A percentile compares a stretch with the other conserved stretches of the same genome.
Conservation (phyloP, 306 rosid genomes). For the Prunus salicina region DNA sequence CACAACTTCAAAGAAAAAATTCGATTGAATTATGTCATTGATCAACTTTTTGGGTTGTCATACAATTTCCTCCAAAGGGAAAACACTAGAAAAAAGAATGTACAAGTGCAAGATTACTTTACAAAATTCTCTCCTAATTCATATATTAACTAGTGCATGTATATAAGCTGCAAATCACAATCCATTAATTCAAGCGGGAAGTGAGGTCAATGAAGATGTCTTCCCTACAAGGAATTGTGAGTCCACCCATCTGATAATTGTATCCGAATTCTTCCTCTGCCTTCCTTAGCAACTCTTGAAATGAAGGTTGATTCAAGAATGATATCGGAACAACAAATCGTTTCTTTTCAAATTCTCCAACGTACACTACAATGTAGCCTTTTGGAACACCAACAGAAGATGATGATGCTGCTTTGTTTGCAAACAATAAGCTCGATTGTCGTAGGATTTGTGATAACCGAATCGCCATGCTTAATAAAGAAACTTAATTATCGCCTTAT, state of each 20-base stretch:
- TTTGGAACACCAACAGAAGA: constrained; percentile 32
- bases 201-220: constrained; percentile 20
- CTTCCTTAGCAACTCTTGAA: constrained; percentile 25
- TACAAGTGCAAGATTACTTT: neutral
- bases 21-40: too few species aligned
- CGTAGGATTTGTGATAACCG: constrained; percentile 15
- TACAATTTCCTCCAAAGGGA: neutral
- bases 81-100: neutral
- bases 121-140: neutral
- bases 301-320: constrained; percentile 30
- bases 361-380: constrained; percentile 54
- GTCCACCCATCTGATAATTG: constrained; percentile 18
- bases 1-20: too few species aligned
- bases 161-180: neutral
- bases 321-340: constrained; percentile 43
- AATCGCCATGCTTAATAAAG: constrained; percentile 15
- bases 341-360: constrained; percentile 42
- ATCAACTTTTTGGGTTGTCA: too few species aligned
- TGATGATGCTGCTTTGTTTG: constrained; percentile 7
- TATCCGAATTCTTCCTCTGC: constrained; percentile 27
- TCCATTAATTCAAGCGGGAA: constrained; percentile 8
- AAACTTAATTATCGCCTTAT: too few species aligned
- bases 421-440: constrained; percentile 18
- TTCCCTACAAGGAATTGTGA: constrained; percentile 31
- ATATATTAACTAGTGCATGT: neutral